Evolutionary conservation across 257 asterid species (phyloP).

Genomic region (Verbena officinalis): DNA sequence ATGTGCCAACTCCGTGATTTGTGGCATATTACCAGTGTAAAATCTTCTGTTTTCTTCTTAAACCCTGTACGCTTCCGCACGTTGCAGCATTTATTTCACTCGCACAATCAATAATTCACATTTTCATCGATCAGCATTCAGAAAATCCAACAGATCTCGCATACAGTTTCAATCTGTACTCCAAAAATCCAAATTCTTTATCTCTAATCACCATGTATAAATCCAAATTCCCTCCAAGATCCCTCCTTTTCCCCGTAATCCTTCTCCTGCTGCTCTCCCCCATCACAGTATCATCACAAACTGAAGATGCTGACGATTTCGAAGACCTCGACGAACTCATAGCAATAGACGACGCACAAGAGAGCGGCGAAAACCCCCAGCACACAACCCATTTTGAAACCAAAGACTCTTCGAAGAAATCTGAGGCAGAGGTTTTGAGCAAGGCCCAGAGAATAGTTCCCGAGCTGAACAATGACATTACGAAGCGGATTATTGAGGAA

Average conservation of each 20-base stretch:
- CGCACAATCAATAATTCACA: constrained; percentile 18
- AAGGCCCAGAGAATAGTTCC: constrained; percentile 87
- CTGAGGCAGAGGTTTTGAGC: constrained; percentile 80
- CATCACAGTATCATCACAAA: constrained; percentile 34
- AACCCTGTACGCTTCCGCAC: constrained; percentile 41
- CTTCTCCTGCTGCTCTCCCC: constrained; percentile 44
- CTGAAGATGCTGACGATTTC: constrained; percentile 49
- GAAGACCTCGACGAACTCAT: constrained; percentile 76
- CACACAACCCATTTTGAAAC: constrained; percentile 38
- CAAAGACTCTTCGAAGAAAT: constrained; percentile 44
- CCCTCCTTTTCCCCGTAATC: constrained; percentile 47
- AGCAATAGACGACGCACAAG: constrained; percentile 77
- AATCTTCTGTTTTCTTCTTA: constrained; percentile 8
- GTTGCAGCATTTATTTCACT: constrained; percentile 34
- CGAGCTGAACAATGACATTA: constrained; percentile 68
- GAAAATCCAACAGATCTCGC: constrained; percentile 39
- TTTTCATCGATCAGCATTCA: constrained; percentile 12
- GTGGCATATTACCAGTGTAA: constrained; percentile 21
- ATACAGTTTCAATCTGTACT: constrained; percentile 26
- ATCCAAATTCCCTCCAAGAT: constrained; percentile 47
- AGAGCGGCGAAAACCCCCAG: constrained; percentile 35
- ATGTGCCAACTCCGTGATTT: constrained; percentile 28
- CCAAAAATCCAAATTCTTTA: constrained; percentile 21
- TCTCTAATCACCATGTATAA: constrained; percentile 40
- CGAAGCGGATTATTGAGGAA: constrained; percentile 56